Base-by-base conservation (phyloP, 129 eudicot genomes). In the Kitagawia praeruptora region DNA sequence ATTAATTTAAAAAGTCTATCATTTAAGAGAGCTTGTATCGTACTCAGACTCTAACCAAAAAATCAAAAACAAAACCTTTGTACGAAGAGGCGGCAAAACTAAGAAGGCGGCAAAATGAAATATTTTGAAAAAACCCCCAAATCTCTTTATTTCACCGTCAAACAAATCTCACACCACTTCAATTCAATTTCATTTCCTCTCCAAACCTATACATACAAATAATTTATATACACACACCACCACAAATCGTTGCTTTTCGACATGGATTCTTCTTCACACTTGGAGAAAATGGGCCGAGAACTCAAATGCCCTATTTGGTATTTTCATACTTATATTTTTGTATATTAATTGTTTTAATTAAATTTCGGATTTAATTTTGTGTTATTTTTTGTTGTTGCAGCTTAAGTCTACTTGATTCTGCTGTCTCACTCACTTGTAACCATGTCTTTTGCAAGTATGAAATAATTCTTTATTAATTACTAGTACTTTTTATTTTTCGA, bases 251-350 rank as follows among this genome's bases (percentile, higher is more conserved):
- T 28, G 27, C 18, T 44, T 77, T 77, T 11, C 56, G 75, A 47
- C 84, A 94, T 95, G 98, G 89, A 87, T 61, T 61, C 83, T 25
- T 84, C 67, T n/a, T 58, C 92, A 2, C 89, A 91, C 81, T 93
- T 95, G 19, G 90, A 89, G 70, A 88, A 81, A 80, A 89, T 95
- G 98, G 96, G 93, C 47, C 85, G 90, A 87, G 98, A 95, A 84
- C 97, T 95, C 90, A 95, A 92, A 79, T 95, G 98, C 85, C 98
- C 98, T 13, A 95, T 95, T 75, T 95, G 98, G 98, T 34, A 34
- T 34, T 34, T 34, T 34, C 37, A 34, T 34, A 34, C 2, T 0
- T 34, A 34, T 34, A 1, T 34, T 34, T 34, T 34, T 34, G 37
- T 34, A 34, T 34, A 34, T 34, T 34, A 1, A 34, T 34, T 34